Evolutionary conservation across 371 early-diverging fungal species (phyloP).

Genomic region (Nematocida ironsii): DNA sequence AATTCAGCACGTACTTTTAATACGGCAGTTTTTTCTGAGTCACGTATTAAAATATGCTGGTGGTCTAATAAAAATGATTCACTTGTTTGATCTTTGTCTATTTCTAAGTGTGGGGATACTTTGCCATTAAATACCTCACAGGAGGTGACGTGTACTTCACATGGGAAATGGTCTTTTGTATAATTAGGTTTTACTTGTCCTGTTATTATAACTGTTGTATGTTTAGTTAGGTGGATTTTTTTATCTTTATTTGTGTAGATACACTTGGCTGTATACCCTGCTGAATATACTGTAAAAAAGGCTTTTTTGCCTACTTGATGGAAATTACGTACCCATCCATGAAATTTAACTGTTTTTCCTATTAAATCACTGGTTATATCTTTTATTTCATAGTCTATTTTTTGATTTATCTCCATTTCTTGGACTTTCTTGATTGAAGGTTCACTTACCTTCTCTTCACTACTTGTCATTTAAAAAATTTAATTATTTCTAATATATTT

Average conservation of each 20-base stretch:
- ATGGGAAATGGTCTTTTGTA: constrained; percentile 62
- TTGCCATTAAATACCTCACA: constrained; percentile 58
- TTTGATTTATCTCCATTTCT: background rate
- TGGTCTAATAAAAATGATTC: constrained; percentile 78
- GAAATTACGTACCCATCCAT: constrained; percentile 66
- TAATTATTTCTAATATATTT: too few relatives aligned
- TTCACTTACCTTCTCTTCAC: background rate
- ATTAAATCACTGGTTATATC: constrained; percentile 51
- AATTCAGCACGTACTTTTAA: constrained; percentile 82
- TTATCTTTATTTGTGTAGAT: constrained; percentile 46
- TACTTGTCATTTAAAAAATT: too few relatives aligned
- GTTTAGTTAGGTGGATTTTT: constrained; percentile 60
- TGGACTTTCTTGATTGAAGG: background rate
- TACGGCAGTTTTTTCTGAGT: constrained; percentile 81
- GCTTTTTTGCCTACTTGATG: constrained; percentile 50
- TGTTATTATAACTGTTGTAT: constrained; percentile 63
- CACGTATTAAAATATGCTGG: constrained; percentile 92
- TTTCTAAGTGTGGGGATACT: constrained; percentile 63
- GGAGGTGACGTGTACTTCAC: constrained; percentile 66
- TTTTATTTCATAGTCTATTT: constrained; percentile 28
- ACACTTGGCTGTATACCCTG: constrained; percentile 65
- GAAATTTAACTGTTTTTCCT: constrained; percentile 59
- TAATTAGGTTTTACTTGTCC: constrained; percentile 64
- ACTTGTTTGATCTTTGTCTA: constrained; percentile 76
- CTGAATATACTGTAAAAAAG: constrained; percentile 64